Conservation (phyloP, 1,284 basidiomycete genomes). For the Cutaneotrichosporon sp. region DNA sequence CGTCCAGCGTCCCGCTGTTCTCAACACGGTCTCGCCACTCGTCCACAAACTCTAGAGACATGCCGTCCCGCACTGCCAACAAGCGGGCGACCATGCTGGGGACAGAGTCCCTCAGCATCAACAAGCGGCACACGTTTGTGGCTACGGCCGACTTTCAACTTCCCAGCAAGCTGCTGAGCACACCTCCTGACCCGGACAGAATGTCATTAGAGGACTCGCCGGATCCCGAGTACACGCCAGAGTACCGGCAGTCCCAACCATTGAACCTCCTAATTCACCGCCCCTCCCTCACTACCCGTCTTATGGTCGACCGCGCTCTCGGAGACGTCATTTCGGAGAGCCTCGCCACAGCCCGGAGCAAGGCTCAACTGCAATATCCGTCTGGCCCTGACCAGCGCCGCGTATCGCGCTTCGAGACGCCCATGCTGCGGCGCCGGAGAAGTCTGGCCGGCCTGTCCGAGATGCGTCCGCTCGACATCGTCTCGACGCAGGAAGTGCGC, state of each 20-base stretch:
- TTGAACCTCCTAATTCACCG: slow-evolving; percentile 64
- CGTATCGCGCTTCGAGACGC: slow-evolving; percentile 32
- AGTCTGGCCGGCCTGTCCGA: slow-evolving; percentile 33
- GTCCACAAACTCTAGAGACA: slow-evolving; percentile 10
- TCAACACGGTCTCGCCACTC: slow-evolving; percentile 9
- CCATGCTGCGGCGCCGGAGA: slow-evolving; percentile 40
- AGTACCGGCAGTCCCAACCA: slow-evolving; percentile 28
- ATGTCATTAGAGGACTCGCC: slow-evolving; percentile 1
- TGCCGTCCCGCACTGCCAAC: neutral
- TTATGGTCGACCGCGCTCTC: slow-evolving; percentile 53
- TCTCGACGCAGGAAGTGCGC: slow-evolving; percentile 14
- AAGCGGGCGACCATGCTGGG: neutral
- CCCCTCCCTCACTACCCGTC: slow-evolving; percentile 65
- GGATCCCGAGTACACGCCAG: slow-evolving; percentile 13
- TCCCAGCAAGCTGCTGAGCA: neutral
- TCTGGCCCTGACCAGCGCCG: slow-evolving; percentile 31
- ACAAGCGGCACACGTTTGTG: slow-evolving; percentile 5
- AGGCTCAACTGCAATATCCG: slow-evolving; percentile 38
- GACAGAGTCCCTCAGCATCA: neutral
- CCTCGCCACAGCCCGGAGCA: slow-evolving; percentile 48
- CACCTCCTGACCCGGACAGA: neutral
- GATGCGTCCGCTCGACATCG: slow-evolving; percentile 17
- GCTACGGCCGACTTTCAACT: neutral
- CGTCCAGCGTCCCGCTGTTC: slow-evolving; percentile 40
- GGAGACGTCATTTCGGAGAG: slow-evolving; percentile 53